Percentiles rank a stretch among this genome's conserved stretches.
phyloP scores from a whole-genome alignment of 163 green algal species.

The Scenedesmus sp. region DNA sequence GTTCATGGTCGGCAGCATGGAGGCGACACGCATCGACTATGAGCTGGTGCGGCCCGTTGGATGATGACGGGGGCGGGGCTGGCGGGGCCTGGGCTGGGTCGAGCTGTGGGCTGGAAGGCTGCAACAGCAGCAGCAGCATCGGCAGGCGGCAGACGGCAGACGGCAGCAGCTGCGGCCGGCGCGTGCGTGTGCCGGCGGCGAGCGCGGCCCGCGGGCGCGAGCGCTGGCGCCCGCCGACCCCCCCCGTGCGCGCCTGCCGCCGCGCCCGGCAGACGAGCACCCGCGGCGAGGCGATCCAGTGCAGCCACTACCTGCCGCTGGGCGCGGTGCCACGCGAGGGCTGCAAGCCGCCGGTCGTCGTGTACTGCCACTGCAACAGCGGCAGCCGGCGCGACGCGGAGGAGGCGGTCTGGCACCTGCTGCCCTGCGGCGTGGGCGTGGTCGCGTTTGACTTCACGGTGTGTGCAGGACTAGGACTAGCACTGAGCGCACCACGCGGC shows the following conservation, averaged over 20 bases:
- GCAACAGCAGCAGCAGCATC: background rate
- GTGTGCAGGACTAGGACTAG: too few species aligned
- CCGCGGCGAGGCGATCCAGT: conserved; percentile 70
- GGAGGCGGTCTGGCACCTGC: conserved; percentile 82
- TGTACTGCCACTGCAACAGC: conserved; percentile 97
- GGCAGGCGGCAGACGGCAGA: too few species aligned
- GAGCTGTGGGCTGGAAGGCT: too few species aligned
- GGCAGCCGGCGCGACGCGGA: conserved; percentile 91
- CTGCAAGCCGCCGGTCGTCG: conserved; percentile 71
- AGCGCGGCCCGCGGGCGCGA: too few species aligned
- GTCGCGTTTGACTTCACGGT: conserved; percentile 90
- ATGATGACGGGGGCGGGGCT: too few species aligned
- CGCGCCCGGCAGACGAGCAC: conserved; percentile 68
- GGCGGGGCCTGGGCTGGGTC: too few species aligned
- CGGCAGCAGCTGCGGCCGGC: too few species aligned
- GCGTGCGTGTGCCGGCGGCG: too few species aligned
- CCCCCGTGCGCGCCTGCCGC: too few species aligned
- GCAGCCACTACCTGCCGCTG: conserved; percentile 77
- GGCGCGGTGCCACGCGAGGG: conserved; percentile 47
- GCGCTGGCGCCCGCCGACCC: too few species aligned
- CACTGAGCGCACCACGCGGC: too few species aligned
- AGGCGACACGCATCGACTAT: conserved; percentile 28
- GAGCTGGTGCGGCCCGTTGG: conserved; percentile 41
- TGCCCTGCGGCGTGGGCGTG: conserved; percentile 85
- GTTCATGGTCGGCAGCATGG: conserved; percentile 30